Evolutionary conservation across 2,329 filamentous ascomycete genomes (phyloP).

Genomic region (Diplodia mutila): DNA sequence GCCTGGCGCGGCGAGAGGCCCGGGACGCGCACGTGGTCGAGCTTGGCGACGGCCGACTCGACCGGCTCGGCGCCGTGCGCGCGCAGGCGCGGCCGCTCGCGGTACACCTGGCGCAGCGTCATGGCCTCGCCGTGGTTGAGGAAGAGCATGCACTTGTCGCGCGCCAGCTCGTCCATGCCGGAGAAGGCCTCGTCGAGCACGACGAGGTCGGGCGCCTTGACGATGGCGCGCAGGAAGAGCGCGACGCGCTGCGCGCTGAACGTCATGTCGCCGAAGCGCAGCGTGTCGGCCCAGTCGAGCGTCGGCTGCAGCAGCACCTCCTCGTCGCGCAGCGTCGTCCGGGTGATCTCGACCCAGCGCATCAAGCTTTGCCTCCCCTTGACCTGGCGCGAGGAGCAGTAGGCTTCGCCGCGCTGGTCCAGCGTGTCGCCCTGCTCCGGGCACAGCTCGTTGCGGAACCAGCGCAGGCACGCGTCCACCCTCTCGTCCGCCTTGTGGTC

Average conservation of each 20-base stretch:
- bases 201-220: constrained; percentile 52
- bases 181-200: constrained; percentile 58
- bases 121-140: constrained; percentile 58
- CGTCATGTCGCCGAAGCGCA: constrained; percentile 72
- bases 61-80: constrained; percentile 32
- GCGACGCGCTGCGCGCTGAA: constrained; percentile 84
- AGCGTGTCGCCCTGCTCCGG: constrained; percentile 44
- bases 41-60: constrained; percentile 47
- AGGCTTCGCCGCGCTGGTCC: constrained; percentile 17
- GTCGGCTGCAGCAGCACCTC: constrained; percentile 32
- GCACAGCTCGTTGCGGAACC: constrained; percentile 80
- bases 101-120: constrained; percentile 41
- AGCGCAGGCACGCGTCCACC: constrained; percentile 71
- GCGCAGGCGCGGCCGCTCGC: neutral
- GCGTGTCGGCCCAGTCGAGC: constrained; percentile 67
- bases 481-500: constrained; percentile 59
- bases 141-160: constrained; percentile 87
- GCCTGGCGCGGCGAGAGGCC: constrained; percentile 75
- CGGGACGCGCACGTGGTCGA: constrained; percentile 55
- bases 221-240: constrained; percentile 68
- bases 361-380: too few species aligned
- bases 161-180: constrained; percentile 59
- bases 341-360: neutral
- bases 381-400: too few species aligned
- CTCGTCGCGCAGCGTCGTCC: constrained; percentile 8